A percentile compares a stretch with the other conserved stretches of the same genome.
Conservation (phyloP, 148 eudicot genomes). For the Chenopodium formosanum region DNA sequence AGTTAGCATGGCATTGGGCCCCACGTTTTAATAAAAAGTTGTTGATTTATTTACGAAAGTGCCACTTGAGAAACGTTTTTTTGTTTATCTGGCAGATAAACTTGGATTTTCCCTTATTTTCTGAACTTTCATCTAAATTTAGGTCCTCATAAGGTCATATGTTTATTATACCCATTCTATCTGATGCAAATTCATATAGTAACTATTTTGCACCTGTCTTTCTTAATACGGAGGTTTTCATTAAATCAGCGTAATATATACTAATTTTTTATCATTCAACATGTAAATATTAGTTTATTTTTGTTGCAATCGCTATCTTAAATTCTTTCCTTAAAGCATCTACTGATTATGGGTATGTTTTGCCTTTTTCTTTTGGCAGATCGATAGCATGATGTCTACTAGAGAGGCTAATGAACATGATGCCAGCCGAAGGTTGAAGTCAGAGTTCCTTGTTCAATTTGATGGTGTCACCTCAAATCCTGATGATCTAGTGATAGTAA, state of each 20-base stretch:
- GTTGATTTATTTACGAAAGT: too few species aligned
- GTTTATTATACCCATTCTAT: too few species aligned
- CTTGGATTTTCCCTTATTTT: too few species aligned
- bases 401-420: conserved; percentile 88
- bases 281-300: conserved; percentile 4
- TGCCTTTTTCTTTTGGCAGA: conserved; percentile 41
- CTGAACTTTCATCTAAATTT: background rate
- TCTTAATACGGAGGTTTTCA: background rate
- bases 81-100: too few species aligned
- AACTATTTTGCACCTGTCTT: background rate
- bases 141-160: background rate
- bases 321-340: background rate
- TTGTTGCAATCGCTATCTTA: background rate
- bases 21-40: too few species aligned
- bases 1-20: too few species aligned
- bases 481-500: conserved; percentile 80
- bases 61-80: too few species aligned
- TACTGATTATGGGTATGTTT: conserved; percentile 1
- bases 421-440: conserved; percentile 93
- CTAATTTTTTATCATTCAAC: background rate
- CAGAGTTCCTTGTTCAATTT: conserved; percentile 96
- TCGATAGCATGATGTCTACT: conserved; percentile 95
- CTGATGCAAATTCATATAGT: too few species aligned
- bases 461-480: conserved; percentile 94
- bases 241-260: background rate